Conservation (phyloP, 2,329 filamentous ascomycete species). For the Penicillium oxalicum region DNA sequence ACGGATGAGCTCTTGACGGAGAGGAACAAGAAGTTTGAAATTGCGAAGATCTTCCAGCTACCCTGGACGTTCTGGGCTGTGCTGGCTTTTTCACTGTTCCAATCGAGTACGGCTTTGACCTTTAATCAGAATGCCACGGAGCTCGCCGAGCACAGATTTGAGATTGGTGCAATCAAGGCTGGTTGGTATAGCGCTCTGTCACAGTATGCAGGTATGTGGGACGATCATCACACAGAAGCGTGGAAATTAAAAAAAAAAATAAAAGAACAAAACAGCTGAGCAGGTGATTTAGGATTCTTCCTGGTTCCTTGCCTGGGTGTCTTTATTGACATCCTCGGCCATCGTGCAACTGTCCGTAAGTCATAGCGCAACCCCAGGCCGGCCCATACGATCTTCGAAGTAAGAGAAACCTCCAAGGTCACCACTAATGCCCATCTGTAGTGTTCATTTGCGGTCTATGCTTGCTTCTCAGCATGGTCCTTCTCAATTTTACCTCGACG, state of each 20-base stretch:
- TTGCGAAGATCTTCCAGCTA: slow-evolving; percentile 50
- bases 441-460: slow-evolving; percentile 43
- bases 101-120: slow-evolving; percentile 51
- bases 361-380: neutral
- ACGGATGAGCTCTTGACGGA: slow-evolving; percentile 57
- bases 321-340: slow-evolving; percentile 52
- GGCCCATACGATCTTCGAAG: too few species aligned
- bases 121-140: slow-evolving; percentile 57
- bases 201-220: slow-evolving; percentile 45
- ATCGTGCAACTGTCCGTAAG: slow-evolving; percentile 45
- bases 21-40: slow-evolving; percentile 53
- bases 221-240: too few species aligned
- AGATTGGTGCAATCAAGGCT: slow-evolving; percentile 49
- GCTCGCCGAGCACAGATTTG: slow-evolving; percentile 55
- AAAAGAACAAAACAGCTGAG: neutral
- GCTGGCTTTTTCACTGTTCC: slow-evolving; percentile 51
- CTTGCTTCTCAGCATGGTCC: slow-evolving; percentile 49
- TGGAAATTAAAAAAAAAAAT: neutral
- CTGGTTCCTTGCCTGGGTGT: slow-evolving; percentile 52
- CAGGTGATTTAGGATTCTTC: slow-evolving; percentile 43
- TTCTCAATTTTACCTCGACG: slow-evolving; percentile 49
- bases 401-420: too few species aligned
- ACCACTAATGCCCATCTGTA: slow-evolving; percentile 21
- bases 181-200: slow-evolving; percentile 56
- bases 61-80: slow-evolving; percentile 58